Base-by-base conservation (phyloP, 768 basidiomycete species). In the Candolleomyces efflorescens region DNA sequence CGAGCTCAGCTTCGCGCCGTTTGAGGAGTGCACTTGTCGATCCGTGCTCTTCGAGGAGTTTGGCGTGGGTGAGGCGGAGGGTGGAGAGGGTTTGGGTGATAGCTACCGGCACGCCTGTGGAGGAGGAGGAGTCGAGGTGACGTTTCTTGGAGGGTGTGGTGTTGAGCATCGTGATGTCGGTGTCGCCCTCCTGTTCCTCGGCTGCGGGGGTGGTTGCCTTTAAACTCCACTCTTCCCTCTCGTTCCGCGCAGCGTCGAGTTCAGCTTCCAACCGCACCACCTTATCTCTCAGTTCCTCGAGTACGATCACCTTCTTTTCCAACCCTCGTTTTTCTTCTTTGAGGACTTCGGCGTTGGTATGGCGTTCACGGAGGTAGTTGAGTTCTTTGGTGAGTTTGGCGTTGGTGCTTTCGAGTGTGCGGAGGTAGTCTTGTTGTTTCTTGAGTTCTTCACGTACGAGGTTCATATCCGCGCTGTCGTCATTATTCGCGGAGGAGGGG, bases 261-360 rank as follows among this genome's bases (percentile, higher is more conserved):
- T 89, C 86, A 0, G 80, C 87, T 62, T 90, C 86, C 37, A 90
- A 68, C 43, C 70, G 71, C 0, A 79, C 82, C 0, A 83, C 78
- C 61, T 76, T 75, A 63, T 82, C 82, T 24, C 85, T 71, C 53
- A 89, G 65, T 41, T 79, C 79, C 18, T 87, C 84, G 41, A 80
- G 69, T 2, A 72, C 73, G 12, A 62, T 64, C 9, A 84, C 69
- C 63, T 80, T 85, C 13, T 72, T 69, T 64, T 90, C 82, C 44
- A 92, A 68, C 0, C 77, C 76, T 5, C 83, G 76, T 60, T 91
- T 90, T 70, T 92, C 87, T 66, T 92, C 91, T 32, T 80, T 75
- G 37, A 93, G 65, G 2, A 92, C 84, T 59, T 90, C 89, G 2
- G 89, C 71, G 61, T 81, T 85, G 6, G 76, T 70, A n/a, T 84